These are phyloP conservation scores for Flagelloscypha sp. DNA, from an alignment of 768 basidiomycete species.

Conservation along the genomic window DNA sequence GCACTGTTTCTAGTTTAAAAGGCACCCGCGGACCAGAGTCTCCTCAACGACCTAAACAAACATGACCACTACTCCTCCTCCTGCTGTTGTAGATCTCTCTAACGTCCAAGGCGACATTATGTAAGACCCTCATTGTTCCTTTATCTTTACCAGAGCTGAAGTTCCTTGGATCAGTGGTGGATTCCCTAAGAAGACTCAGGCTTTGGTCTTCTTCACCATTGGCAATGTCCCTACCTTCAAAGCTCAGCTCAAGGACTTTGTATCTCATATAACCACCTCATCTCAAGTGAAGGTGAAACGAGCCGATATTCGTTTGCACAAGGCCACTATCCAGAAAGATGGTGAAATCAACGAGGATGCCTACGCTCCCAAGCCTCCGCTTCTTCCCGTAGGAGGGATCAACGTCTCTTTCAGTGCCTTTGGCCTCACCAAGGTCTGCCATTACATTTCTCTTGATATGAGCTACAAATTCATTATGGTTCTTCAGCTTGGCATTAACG, in stretches of 20 bases:
- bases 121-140: slow-evolving; percentile 18
- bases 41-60: too few relatives aligned
- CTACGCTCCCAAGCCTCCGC: slow-evolving; percentile 18
- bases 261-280: slow-evolving; percentile 39
- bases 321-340: slow-evolving; percentile 21
- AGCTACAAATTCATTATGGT: not conserved
- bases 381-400: slow-evolving; percentile 33
- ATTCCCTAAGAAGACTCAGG: slow-evolving; percentile 46
- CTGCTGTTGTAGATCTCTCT: slow-evolving; percentile 23
- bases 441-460: not conserved
- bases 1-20: too few relatives aligned
- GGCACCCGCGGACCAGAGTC: too few relatives aligned
- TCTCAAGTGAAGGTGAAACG: slow-evolving; percentile 34
- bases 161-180: slow-evolving; percentile 30
- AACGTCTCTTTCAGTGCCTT: slow-evolving; percentile 48
- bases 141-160: not conserved
- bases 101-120: slow-evolving; percentile 44
- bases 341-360: too few relatives aligned
- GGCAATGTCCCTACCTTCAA: slow-evolving; percentile 35
- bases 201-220: slow-evolving; percentile 47
- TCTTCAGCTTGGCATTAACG: slow-evolving; percentile 29
- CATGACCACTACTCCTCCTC: not conserved
- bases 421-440: slow-evolving; percentile 32
- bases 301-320: slow-evolving; percentile 30
- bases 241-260: slow-evolving; percentile 28